Evolutionary conservation across 768 basidiomycete genomes (phyloP).

Genomic region (Pisolithus albus): DNA sequence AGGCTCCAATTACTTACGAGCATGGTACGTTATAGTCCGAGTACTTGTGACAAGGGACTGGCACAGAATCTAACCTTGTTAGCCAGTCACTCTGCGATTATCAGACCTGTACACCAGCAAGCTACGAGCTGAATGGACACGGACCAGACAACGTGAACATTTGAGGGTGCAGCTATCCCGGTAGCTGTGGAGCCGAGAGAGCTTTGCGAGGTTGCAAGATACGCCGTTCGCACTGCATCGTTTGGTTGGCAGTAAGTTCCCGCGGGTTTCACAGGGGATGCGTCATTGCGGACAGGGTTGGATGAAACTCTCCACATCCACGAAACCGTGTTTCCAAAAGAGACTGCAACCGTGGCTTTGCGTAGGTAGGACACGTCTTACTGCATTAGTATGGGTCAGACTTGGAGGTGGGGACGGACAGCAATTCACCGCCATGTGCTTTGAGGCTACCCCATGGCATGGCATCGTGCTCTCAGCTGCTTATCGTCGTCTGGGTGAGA

Average conservation of each 20-base stretch:
- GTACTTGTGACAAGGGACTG: neutral
- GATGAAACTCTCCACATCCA: neutral
- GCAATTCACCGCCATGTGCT: neutral
- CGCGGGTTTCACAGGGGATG: conserved; percentile 18
- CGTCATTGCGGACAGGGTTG: conserved; percentile 14
- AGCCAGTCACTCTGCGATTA: neutral
- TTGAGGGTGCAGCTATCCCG: neutral
- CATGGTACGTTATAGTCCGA: neutral
- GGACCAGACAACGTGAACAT: no score
- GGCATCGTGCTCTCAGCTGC: conserved; percentile 8
- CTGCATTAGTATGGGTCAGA: conserved; percentile 4
- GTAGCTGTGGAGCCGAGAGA: neutral
- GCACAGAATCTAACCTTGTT: neutral
- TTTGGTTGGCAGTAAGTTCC: conserved; percentile 2
- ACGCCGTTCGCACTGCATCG: neutral
- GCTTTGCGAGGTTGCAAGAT: neutral
- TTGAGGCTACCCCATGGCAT: neutral
- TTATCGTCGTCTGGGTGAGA: no score
- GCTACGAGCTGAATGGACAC: neutral
- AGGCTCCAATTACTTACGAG: neutral
- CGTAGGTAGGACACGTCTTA: neutral
- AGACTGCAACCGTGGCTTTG: neutral
- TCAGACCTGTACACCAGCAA: neutral
- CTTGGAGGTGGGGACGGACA: neutral
- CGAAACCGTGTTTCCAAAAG: neutral